phyloP scores from a whole-genome alignment of 306 rosid species.

The Ormosia semicastrata region DNA sequence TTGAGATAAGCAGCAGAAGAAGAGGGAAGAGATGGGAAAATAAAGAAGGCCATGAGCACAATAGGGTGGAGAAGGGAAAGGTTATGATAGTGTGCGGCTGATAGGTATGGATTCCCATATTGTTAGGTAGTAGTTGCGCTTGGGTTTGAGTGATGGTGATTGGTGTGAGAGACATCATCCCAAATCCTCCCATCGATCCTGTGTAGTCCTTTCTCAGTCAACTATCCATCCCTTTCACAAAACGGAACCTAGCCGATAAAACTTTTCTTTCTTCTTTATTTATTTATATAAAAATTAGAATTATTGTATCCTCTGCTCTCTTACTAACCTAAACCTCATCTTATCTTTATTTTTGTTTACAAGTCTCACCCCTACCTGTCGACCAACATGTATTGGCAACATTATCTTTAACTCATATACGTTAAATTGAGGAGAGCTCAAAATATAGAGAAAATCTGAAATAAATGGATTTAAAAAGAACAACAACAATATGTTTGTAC shows the following conservation, averaged over 20 bases:
- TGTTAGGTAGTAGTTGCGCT: slow-evolving; percentile 56
- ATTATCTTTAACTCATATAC: slow-evolving; percentile 6
- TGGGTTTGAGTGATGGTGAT: slow-evolving; percentile 13
- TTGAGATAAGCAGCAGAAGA: background rate
- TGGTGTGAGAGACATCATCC: slow-evolving; percentile 24
- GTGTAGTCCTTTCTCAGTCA: slow-evolving; percentile 25
- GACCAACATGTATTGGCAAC: slow-evolving; percentile 28
- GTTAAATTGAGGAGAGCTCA: too few relatives aligned
- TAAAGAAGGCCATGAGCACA: background rate
- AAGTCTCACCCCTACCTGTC: slow-evolving; percentile 28
- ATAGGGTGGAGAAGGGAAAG: background rate
- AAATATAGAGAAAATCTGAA: too few relatives aligned
- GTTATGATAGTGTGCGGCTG: slow-evolving; percentile 22
- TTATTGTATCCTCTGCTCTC: background rate
- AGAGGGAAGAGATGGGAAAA: background rate
- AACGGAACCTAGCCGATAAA: background rate
- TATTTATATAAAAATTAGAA: background rate
- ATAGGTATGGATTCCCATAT: slow-evolving; percentile 30
- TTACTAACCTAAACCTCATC: slow-evolving; percentile 8
- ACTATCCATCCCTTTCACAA: slow-evolving; percentile 34
- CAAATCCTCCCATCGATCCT: slow-evolving; percentile 7
- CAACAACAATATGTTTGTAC: too few relatives aligned
- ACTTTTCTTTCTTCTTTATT: background rate
- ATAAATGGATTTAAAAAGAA: too few relatives aligned
- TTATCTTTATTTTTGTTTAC: slow-evolving; percentile 30